Base-by-base conservation (phyloP, 2,329 filamentous ascomycete genomes). In the Monosporascus sp. region DNA sequence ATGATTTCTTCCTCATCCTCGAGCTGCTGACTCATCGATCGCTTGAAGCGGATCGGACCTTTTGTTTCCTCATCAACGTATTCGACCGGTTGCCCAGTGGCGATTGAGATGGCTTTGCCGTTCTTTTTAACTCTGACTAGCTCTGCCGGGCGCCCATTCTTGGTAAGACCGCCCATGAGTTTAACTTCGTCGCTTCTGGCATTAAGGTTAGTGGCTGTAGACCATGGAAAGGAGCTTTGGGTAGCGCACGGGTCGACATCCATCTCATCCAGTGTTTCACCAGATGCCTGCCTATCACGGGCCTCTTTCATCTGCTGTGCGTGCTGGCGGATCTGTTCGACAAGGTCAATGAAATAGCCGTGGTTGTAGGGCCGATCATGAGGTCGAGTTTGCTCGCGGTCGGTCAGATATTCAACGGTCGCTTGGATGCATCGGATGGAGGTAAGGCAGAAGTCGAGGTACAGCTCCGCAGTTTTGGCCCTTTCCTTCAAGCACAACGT, bases 301-400 rank as follows among this genome's bases (percentile, higher is more conserved):
- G 85, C 83, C 61, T 85, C 85, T 58, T 86, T 85, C 64, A 97
- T 84, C 69, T 94, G 89, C 65, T 85, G 83, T 56, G 90, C 92
- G 82, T 96, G 96, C 69, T 90, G 83, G 69, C 86, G 84, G 64
- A 97, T 91, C 82, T 97, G 92, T 70, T 95, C 90, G 70, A 95
- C 86, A 56, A 97, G 85, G 76, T 97, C 93, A 74, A 97, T 87
- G 70, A 97, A 97, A 74, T 97, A 97, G 68, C 90, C 90, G 81
- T 89, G 90, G 80, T 87, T 94, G 78, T 97, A 97, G 61, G 91
- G 90, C 65, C 88, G 86, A 72, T 97, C 93, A 72, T 83, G 78
- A 55, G 89, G 88, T 69, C 90, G 84, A 61, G 86, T 86, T 74
- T 93, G 89, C 71, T 97, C 92, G 69, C 85, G 85, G 69, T 95